Evolutionary conservation across 2,329 filamentous ascomycete genomes (phyloP).

Genomic region (Nemania sp.): DNA sequence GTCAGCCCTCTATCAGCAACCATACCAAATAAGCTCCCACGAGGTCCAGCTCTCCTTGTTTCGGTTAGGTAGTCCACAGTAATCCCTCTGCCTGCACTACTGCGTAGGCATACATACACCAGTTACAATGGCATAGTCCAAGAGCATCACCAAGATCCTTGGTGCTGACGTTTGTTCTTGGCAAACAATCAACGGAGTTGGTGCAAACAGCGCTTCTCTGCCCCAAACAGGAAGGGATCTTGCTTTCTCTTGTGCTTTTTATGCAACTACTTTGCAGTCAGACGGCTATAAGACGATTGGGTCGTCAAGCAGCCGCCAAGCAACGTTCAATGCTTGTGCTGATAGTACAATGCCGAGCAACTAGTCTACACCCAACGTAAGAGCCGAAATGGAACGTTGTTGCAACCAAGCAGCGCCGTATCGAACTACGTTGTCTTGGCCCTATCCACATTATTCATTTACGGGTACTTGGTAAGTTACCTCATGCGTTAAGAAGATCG

Average conservation of each 20-base stretch:
- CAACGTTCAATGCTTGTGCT: constrained; percentile 19
- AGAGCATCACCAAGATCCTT: constrained; percentile 9
- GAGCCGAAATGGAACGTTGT: constrained; percentile 14
- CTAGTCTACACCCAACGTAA: constrained; percentile 2
- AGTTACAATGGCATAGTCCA: too few relatives aligned
- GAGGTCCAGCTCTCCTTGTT: not conserved
- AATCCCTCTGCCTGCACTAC: too few relatives aligned
- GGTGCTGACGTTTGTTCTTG: constrained; percentile 11
- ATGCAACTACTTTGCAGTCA: constrained; percentile 6
- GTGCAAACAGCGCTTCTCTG: constrained; percentile 20
- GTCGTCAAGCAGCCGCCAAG: constrained; percentile 20
- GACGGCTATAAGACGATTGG: constrained; percentile 13
- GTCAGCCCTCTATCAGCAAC: constrained; percentile 16
- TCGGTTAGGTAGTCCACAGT: not conserved
- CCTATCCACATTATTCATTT: constrained; percentile 6
- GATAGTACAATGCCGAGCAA: constrained; percentile 15
- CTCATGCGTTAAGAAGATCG: not conserved
- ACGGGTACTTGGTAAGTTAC: constrained; percentile 4
- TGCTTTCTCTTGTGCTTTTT: not conserved
- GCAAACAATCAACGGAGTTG: constrained; percentile 17
- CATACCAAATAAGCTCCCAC: constrained; percentile 1
- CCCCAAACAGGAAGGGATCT: constrained; percentile 6
- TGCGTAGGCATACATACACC: too few relatives aligned
- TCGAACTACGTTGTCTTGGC: not conserved
- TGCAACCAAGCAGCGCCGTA: constrained; percentile 9